phyloP scores from a whole-genome alignment of 345 rosid species.

The Hibiscus mutabilis region DNA sequence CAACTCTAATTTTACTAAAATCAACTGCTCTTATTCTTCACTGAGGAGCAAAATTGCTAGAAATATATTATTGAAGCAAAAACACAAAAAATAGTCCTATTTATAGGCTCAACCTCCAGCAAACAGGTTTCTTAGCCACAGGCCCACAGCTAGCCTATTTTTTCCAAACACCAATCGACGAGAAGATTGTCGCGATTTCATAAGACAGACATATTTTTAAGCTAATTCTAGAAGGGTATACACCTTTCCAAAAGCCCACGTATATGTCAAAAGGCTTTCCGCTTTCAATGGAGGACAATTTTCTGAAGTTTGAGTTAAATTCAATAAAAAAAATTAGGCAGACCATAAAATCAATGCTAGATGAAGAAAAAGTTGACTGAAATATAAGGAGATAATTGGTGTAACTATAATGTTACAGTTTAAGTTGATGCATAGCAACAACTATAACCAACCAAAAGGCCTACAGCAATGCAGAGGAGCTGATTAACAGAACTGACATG shows the following conservation, averaged over 20 bases:
- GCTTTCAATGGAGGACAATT: background rate
- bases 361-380: background rate
- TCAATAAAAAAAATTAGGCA: background rate
- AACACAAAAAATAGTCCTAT: background rate
- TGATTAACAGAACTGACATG: background rate
- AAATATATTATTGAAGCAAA: background rate
- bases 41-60: background rate
- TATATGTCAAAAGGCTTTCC: background rate
- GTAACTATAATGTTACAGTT: background rate
- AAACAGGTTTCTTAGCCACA: background rate
- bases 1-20: background rate
- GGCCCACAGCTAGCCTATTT: background rate
- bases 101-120: background rate
- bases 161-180: background rate
- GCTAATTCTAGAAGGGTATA: background rate
- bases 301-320: background rate
- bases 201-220: background rate
- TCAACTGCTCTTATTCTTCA: background rate
- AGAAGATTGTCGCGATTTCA: background rate
- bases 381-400: background rate
- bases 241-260: background rate
- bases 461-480: background rate
- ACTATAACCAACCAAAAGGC: background rate
- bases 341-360: constrained; percentile 4
- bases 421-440: background rate